phyloP scores from a whole-genome alignment of 495 filamentous ascomycete genomes.

The Penicilliopsis zonata region DNA sequence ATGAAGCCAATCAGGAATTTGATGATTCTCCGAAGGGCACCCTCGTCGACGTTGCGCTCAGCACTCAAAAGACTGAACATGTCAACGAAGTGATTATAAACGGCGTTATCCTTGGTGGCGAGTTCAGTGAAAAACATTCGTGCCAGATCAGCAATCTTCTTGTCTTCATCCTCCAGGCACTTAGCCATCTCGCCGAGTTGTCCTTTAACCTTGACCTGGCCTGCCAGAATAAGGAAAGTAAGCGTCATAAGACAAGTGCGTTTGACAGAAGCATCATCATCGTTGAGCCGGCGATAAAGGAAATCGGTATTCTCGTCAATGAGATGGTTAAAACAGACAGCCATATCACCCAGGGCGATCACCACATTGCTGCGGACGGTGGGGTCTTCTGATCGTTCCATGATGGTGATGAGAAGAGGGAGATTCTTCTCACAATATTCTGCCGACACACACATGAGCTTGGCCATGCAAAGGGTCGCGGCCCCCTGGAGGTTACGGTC shows the following conservation, averaged over 20 bases:
- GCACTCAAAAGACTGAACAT: constrained; percentile 93
- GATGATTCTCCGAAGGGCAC: constrained; percentile 69
- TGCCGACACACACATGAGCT: constrained; percentile 92
- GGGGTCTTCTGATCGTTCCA: constrained; percentile 82
- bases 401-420: constrained; percentile 90
- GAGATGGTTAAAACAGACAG: constrained; percentile 97
- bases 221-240: constrained; percentile 93
- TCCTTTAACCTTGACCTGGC: constrained; percentile 99
- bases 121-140: constrained; percentile 99
- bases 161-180: constrained; percentile 90
- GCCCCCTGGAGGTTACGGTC: constrained; percentile 83
- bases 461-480: constrained; percentile 91
- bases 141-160: constrained; percentile 82
- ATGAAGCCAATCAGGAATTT: constrained; percentile 92
- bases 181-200: constrained; percentile 99
- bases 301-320: constrained; percentile 99
- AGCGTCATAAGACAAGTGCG: constrained; percentile 97
- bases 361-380: constrained; percentile 92
- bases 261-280: constrained; percentile 81
- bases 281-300: constrained; percentile 84
- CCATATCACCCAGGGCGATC: constrained; percentile 96
- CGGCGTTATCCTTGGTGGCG: constrained; percentile 94
- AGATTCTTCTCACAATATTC: constrained; percentile 94
- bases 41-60: constrained; percentile 70
- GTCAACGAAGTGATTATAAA: constrained; percentile 99